phyloP scores from a whole-genome alignment of 2,329 filamentous ascomycete genomes.

The Fusarium siculi region DNA sequence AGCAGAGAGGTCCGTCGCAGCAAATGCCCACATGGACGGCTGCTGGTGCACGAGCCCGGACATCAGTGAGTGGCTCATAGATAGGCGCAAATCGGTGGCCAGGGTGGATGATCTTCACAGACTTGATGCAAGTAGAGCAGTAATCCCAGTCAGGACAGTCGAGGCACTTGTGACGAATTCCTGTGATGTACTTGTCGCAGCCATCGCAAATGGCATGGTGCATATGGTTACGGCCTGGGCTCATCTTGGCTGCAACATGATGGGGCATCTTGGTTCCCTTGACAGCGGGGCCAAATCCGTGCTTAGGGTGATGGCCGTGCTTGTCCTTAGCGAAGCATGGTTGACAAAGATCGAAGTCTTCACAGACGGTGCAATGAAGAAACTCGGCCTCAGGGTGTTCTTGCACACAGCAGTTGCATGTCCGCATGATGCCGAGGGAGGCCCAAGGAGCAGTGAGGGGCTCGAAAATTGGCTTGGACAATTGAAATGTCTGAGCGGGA shows the following conservation, averaged over 20 bases:
- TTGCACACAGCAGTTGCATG: slow-evolving; percentile 73
- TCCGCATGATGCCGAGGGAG: slow-evolving; percentile 60
- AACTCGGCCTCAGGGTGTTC: slow-evolving; percentile 82
- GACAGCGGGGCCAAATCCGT: slow-evolving; percentile 78
- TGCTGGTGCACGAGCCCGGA: slow-evolving; percentile 35
- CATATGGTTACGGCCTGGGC: slow-evolving; percentile 80
- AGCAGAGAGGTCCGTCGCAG: slow-evolving; percentile 94
- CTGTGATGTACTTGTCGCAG: slow-evolving; percentile 87
- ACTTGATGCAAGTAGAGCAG: slow-evolving; percentile 79
- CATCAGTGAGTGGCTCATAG: slow-evolving; percentile 72
- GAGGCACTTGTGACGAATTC: slow-evolving; percentile 95
- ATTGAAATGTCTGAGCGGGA: slow-evolving; percentile 14
- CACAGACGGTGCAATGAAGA: slow-evolving; percentile 84
- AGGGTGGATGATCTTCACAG: slow-evolving; percentile 76
- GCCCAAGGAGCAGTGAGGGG: slow-evolving; percentile 34
- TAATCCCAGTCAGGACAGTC: slow-evolving; percentile 98
- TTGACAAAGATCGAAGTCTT: slow-evolving; percentile 93
- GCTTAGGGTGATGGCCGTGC: slow-evolving; percentile 92
- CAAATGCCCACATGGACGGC: slow-evolving; percentile 84
- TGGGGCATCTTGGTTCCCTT: slow-evolving; percentile 69
- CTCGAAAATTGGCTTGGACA: slow-evolving; percentile 37
- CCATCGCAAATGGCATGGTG: slow-evolving; percentile 95
- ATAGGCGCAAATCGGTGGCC: slow-evolving; percentile 89
- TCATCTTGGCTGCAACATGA: slow-evolving; percentile 74
- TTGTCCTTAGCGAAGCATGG: slow-evolving; percentile 78